phyloP scores from a whole-genome alignment of 2,329 filamentous ascomycete species.

The Aureobasidium sp. region DNA sequence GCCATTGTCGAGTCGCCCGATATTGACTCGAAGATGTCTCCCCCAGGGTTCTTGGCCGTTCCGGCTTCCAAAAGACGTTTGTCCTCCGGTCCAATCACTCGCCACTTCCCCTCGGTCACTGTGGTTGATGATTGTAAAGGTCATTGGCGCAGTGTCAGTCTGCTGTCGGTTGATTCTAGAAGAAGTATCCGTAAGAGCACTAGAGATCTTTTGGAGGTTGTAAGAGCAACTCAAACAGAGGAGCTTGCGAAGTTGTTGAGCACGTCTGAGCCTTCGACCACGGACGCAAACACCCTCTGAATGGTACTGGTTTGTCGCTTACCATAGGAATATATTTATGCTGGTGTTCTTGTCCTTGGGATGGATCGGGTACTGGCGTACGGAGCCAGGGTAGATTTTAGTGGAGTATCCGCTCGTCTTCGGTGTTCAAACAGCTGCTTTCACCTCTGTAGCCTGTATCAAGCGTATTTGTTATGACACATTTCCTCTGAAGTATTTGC shows the following conservation, averaged over 20 bases:
- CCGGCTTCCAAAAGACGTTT: neutral
- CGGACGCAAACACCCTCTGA: neutral
- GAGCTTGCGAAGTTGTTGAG: conserved; percentile 14
- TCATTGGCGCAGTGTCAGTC: conserved; percentile 24
- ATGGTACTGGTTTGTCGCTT: neutral
- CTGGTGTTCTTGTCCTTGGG: neutral
- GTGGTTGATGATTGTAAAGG: conserved; percentile 29
- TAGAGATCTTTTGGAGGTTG: conserved; percentile 16
- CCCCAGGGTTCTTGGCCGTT: neutral
- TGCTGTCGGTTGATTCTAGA: conserved; percentile 22
- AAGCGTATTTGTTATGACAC: neutral
- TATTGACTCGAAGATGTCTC: neutral
- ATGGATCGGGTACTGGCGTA: neutral
- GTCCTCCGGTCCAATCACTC: conserved; percentile 11
- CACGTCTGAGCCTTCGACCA: neutral
- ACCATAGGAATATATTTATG: neutral
- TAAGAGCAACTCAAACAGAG: conserved; percentile 13
- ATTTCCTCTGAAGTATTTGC: neutral
- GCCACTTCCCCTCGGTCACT: conserved; percentile 27
- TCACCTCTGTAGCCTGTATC: neutral
- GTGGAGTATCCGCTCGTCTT: neutral
- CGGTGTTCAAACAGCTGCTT: neutral
- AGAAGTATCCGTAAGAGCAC: conserved; percentile 18
- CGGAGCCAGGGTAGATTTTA: neutral
- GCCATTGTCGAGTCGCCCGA: neutral